These are phyloP conservation scores for Aethionema arabicum DNA, from an alignment of 345 rosid species.

Conservation along the genomic window DNA sequence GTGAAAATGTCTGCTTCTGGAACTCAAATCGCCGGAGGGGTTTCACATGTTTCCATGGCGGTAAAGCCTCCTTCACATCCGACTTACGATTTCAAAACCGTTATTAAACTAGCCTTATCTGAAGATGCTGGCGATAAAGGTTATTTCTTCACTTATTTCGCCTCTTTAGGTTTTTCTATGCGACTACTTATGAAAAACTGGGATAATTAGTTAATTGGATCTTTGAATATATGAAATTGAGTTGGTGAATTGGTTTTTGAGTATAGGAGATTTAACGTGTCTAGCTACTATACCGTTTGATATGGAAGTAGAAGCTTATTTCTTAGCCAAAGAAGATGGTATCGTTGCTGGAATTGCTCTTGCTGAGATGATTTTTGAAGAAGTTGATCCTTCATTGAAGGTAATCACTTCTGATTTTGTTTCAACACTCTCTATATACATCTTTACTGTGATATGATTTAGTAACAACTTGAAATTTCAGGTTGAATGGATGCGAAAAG, in stretches of 20 bases:
- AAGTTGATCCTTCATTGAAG: conserved; percentile 84
- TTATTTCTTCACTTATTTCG: conserved; percentile 23
- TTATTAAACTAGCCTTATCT: conserved; percentile 69
- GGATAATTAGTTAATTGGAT: conserved; percentile 3
- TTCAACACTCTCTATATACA: not conserved
- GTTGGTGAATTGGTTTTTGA: not conserved
- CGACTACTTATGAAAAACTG: not conserved
- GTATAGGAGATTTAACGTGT: conserved; percentile 90
- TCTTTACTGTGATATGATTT: not conserved
- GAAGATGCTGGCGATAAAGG: conserved; percentile 97
- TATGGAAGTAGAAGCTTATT: conserved; percentile 87
- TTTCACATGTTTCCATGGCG: conserved; percentile 44
- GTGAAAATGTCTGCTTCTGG: conserved; percentile 53
- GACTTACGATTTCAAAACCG: conserved; percentile 73
- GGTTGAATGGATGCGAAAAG: conserved; percentile 85
- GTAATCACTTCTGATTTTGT: conserved; percentile 36
- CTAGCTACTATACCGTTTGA: conserved; percentile 83
- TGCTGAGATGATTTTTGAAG: conserved; percentile 80
- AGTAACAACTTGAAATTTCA: conserved; percentile 29
- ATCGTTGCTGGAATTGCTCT: conserved; percentile 79
- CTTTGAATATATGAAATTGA: conserved; percentile 4
- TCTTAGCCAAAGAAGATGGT: conserved; percentile 93
- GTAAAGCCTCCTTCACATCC: conserved; percentile 91
- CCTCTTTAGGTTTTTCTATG: not conserved
- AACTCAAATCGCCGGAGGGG: conserved; percentile 30